Evolutionary conservation across 441 rosid species (phyloP).

Genomic region (Iberis amara): DNA sequence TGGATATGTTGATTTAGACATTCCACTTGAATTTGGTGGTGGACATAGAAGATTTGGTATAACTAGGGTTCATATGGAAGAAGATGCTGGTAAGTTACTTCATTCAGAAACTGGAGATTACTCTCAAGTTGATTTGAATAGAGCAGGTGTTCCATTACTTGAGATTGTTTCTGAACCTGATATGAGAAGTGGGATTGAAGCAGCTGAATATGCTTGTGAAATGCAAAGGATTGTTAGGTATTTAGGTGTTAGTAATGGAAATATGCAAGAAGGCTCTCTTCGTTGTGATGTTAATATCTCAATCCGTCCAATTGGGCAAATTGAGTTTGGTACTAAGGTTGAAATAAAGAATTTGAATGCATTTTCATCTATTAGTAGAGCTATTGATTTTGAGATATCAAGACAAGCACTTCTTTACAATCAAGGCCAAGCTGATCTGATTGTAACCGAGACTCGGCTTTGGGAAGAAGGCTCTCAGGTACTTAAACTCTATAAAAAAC

Average conservation of each 20-base stretch:
- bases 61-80: conserved; percentile 96
- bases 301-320: conserved; percentile 71
- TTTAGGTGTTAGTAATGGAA: conserved; percentile 83
- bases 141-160: conserved; percentile 97
- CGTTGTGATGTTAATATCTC: conserved; percentile 92
- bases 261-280: conserved; percentile 96
- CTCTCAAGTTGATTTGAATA: conserved; percentile 91
- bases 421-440: conserved; percentile 60
- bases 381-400: conserved; percentile 82
- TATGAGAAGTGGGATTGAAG: conserved; percentile 87
- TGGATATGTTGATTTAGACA: conserved; percentile 75
- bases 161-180: conserved; percentile 97
- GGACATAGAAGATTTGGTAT: conserved; percentile 81
- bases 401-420: conserved; percentile 68
- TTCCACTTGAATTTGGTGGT: conserved; percentile 85
- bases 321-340: conserved; percentile 89
- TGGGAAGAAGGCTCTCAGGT: conserved; percentile 98
- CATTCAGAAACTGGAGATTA: conserved; percentile 65
- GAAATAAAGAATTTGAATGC: conserved; percentile 89
- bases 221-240: conserved; percentile 81
- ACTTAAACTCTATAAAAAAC: not conserved
- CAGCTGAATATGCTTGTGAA: conserved; percentile 85
- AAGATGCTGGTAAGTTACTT: conserved; percentile 88
- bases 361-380: conserved; percentile 75
- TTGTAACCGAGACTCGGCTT: conserved; percentile 89